Base-by-base conservation (phyloP, 1,284 basidiomycete genomes). In the Apiotrichum veenhuisii region DNA sequence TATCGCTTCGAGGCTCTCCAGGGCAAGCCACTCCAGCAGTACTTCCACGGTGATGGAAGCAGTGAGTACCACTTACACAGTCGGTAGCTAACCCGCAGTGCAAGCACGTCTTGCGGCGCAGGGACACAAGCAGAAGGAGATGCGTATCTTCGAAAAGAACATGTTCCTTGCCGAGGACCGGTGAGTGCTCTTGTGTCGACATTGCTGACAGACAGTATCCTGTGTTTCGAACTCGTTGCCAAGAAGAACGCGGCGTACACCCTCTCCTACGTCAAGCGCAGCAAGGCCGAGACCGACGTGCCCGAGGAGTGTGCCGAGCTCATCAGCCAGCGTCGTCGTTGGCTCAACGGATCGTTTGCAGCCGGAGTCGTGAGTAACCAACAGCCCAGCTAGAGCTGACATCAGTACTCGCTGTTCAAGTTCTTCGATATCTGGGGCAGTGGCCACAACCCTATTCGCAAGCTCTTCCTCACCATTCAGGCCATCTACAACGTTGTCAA, bases 331-430 rank as follows among this genome's bases (percentile, higher is more conserved):
- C 86, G 93, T 55, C 83, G 93, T 54, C 86, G 93, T 58, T 96
- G 95, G 94, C 82, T 98, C 41, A 98, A 98, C 71, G 95, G 95
- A 5, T 94, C 91, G 9, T 97, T 98, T 83, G 95, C 95, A 71
- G 95, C 94, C 3, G 91, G 30, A 30, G 30, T 30, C 30, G 30
- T 30, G 30, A 30, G 30, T 30, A 30, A 30, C 30, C n/a, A 30
- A 12, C 12, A 30, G 30, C 30, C 90, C 0, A 85, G 94, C 41
- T 90, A 30, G 12, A 30, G 30, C 30, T 30, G 7, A 30, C 30
- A 30, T 30, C 30, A 30, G 30, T 30, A 30, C 30, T 30, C 30
- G 30, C 12, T 30, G 30, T 30, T 30, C 30, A 30, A 30, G 30
- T 30, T 30, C 12, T 30, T 30, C 30, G 30, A 30, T 12, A 30